phyloP scores from a whole-genome alignment of 805 yeast genomes.

The Nakazawaea holstii region DNA sequence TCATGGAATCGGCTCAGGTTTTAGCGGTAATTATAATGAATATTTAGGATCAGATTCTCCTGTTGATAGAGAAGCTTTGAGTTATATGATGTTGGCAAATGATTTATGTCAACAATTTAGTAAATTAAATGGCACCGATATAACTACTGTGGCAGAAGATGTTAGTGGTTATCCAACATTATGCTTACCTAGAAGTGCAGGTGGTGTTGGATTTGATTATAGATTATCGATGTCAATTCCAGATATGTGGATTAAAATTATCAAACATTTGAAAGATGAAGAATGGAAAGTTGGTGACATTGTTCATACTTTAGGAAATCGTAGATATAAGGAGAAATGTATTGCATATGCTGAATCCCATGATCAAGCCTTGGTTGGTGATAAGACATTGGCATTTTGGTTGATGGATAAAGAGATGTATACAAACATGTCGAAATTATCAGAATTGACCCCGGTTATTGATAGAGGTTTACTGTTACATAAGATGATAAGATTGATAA shows the following conservation, averaged over 20 bases:
- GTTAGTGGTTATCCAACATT: constrained; percentile 97
- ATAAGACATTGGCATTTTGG: constrained; percentile 95
- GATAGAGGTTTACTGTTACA: constrained; percentile 91
- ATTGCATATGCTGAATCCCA: constrained; percentile 93
- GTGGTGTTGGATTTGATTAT: constrained; percentile 94
- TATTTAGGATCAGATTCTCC: constrained; percentile 69
- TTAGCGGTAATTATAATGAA: constrained; percentile 90
- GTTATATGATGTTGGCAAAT: constrained; percentile 89
- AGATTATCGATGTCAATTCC: constrained; percentile 96
- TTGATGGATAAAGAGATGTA: constrained; percentile 98
- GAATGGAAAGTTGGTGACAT: constrained; percentile 88
- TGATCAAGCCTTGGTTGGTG: constrained; percentile 97
- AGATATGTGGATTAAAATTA: constrained; percentile 96
- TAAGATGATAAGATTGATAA: constrained; percentile 81
- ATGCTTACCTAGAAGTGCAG: constrained; percentile 64
- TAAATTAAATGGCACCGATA: constrained; percentile 23
- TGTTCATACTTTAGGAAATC: constrained; percentile 75
- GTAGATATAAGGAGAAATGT: constrained; percentile 84
- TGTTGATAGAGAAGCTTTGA: constrained; percentile 84
- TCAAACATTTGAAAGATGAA: constrained; percentile 80
- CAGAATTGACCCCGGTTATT: constrained; percentile 69
- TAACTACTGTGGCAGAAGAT: constrained; percentile 89
- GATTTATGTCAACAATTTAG: constrained; percentile 56
- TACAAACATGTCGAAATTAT: constrained; percentile 81
- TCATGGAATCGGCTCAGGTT: constrained; percentile 87